Evolutionary conservation across 768 basidiomycete genomes (phyloP), one percentile per base, ranked within the genome.

Genomic region (Rhizopogon sp.): DNA sequence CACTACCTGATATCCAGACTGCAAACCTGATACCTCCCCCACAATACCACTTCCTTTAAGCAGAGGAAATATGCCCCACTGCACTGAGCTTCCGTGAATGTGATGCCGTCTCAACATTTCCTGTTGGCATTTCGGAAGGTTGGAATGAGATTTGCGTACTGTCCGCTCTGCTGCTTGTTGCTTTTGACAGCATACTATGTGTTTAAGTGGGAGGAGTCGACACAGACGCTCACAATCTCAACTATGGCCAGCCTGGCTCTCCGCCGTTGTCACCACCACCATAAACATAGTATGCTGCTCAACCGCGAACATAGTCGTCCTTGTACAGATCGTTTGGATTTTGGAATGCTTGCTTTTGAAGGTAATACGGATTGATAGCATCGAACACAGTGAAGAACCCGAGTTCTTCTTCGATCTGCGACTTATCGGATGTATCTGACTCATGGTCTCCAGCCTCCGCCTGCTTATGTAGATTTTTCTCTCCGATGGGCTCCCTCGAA

Each of bases 381-480:
- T 95, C 93, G 41, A 95, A 76, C 45, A 90, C 83, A 62, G 88
- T 93, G 67, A 93, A 83, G 69, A 87, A 93, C 6, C 89, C 86
- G 7, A 94, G 79, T 66, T 25, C 25, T 64, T 95, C 91, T 50
- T 84, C 82, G 52, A 92, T 84, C 2, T 77, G 80, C 14, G 80
- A 85, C 35, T 80, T 83, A 8, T 78, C 79, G 3, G 73, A 74
- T 0, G 72, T 76, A 0, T 76, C 75, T 0, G 76, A 71, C 3
- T 51, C 61, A 1, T 73, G 74, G 10, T 68, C 76, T 1, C 65
- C 71, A 5, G 47, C 44, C 3, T 58, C 68, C 39, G 56, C 57
- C 58, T 77, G 78, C 53, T 82, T 79, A 8, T n/a, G n/a, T n/a
- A n/a, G 80, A 77, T 56, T 80, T 80, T 59, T 83, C 81, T 58